A percentile compares a stretch with the other conserved stretches of the same genome.
Conservation (phyloP, 441 rosid species). For the Omphalea diandra region DNA sequence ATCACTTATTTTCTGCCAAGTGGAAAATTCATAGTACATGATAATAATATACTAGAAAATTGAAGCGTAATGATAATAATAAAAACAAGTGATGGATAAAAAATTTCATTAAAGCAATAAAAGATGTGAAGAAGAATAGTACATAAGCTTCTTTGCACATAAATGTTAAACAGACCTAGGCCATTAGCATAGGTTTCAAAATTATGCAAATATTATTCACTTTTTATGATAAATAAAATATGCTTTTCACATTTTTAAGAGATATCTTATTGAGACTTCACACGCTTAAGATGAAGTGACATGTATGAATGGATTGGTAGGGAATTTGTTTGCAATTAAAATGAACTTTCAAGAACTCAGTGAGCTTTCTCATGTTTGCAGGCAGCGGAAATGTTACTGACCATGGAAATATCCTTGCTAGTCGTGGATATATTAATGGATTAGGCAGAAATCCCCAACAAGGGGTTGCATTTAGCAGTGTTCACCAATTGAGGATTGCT, state of each 20-base stretch:
- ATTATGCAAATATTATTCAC: background rate
- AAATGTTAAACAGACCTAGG: background rate
- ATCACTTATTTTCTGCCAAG: conserved; percentile 92
- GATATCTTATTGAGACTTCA: background rate
- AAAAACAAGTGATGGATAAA: too few species aligned
- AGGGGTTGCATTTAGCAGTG: conserved; percentile 90
- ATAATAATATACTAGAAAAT: background rate
- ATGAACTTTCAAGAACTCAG: conserved; percentile 65
- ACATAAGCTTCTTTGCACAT: background rate
- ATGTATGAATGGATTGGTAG: background rate
- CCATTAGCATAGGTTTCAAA: background rate
- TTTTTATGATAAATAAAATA: background rate
- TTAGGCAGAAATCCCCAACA: conserved; percentile 96
- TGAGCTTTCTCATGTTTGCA: conserved; percentile 61
- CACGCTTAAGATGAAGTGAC: background rate
- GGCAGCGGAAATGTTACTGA: conserved; percentile 93
- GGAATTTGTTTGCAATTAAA: conserved; percentile 5
- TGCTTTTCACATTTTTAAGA: background rate
- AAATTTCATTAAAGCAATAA: too few species aligned
- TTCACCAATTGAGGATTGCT: conserved; percentile 72
- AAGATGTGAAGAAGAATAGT: background rate
- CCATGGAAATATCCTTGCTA: conserved; percentile 79
- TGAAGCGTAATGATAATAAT: background rate
- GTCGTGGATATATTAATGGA: conserved; percentile 64
- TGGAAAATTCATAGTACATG: conserved; percentile 29